Conservation (phyloP, 2,329 filamentous ascomycete genomes). For the Diaporthe citrichinensis region DNA sequence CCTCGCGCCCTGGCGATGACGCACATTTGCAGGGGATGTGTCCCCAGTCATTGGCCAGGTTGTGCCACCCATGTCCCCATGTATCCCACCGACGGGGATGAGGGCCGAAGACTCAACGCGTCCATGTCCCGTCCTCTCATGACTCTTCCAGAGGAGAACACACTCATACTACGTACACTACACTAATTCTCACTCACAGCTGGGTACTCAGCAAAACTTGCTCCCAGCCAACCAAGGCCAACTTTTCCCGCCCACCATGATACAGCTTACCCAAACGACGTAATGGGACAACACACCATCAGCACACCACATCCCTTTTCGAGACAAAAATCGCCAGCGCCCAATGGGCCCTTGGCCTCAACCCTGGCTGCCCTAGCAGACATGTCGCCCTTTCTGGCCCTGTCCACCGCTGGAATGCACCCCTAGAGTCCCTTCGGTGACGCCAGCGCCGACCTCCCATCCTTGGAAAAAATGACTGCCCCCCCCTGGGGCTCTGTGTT, state of each 20-base stretch:
- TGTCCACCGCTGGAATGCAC: conserved; percentile 29
- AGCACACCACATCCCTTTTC: background rate
- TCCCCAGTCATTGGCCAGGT: conserved; percentile 14
- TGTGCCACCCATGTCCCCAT: background rate
- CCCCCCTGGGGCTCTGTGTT: background rate
- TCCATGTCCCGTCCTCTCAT: conserved; percentile 10
- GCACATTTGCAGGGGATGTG: conserved; percentile 3
- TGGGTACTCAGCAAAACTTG: background rate
- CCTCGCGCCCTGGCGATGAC: conserved; percentile 33
- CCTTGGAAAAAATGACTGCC: conserved; percentile 13
- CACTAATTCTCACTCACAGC: background rate
- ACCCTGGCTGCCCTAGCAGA: background rate
- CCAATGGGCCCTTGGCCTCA: background rate
- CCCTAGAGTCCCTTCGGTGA: conserved; percentile 30
- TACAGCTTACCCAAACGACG: conserved; percentile 14
- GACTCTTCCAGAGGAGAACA: background rate
- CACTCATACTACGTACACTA: too few species aligned
- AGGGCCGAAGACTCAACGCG: background rate
- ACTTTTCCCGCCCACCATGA: conserved; percentile 9
- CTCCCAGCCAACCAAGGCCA: conserved; percentile 12
- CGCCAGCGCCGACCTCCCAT: conserved; percentile 17
- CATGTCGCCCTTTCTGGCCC: background rate
- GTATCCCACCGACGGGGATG: background rate
- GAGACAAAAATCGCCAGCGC: background rate
- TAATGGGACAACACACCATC: conserved; percentile 26